Percentiles rank a stretch among this genome's conserved stretches.
Conservation (phyloP, 768 basidiomycete species). For the Paxillus ammoniavirescens region DNA sequence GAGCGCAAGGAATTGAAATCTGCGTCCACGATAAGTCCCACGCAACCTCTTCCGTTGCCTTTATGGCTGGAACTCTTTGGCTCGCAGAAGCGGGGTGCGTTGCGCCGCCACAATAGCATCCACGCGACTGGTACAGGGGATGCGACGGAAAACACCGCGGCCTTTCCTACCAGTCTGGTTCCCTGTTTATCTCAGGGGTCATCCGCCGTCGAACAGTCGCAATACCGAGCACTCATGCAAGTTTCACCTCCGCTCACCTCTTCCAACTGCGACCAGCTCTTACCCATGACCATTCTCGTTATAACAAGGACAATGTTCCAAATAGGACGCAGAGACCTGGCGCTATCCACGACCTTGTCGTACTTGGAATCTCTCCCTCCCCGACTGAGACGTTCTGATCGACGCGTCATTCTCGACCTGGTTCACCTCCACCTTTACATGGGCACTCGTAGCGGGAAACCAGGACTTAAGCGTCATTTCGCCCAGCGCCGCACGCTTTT, state of each 20-base stretch:
- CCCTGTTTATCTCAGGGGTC: slow-evolving; percentile 13
- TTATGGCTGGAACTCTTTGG: slow-evolving; percentile 66
- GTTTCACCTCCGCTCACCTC: slow-evolving; percentile 38
- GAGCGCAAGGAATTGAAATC: slow-evolving; percentile 8
- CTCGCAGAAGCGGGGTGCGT: slow-evolving; percentile 37
- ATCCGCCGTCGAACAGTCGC: slow-evolving; percentile 17
- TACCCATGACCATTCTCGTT: slow-evolving; percentile 43
- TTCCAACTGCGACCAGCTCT: slow-evolving; percentile 32
- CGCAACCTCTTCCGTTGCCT: slow-evolving; percentile 36
- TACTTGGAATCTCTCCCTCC: slow-evolving; percentile 53
- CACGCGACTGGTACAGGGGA: background rate
- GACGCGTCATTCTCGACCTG: slow-evolving; percentile 45
- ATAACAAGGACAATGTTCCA: slow-evolving; percentile 48
- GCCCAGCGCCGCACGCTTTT: slow-evolving; percentile 43
- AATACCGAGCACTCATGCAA: slow-evolving; percentile 41
- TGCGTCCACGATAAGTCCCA: slow-evolving; percentile 1
- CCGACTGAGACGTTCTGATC: slow-evolving; percentile 34
- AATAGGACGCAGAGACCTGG: slow-evolving; percentile 36
- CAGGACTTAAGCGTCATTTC: slow-evolving; percentile 44
- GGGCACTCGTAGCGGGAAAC: slow-evolving; percentile 27
- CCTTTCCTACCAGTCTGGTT: slow-evolving; percentile 12
- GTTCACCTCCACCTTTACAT: slow-evolving; percentile 47
- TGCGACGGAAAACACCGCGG: background rate
- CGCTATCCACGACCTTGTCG: slow-evolving; percentile 42
- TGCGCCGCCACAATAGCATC: slow-evolving; percentile 18